Conservation (phyloP, 106 monocot genomes). For the Amphibolis antarctica region DNA sequence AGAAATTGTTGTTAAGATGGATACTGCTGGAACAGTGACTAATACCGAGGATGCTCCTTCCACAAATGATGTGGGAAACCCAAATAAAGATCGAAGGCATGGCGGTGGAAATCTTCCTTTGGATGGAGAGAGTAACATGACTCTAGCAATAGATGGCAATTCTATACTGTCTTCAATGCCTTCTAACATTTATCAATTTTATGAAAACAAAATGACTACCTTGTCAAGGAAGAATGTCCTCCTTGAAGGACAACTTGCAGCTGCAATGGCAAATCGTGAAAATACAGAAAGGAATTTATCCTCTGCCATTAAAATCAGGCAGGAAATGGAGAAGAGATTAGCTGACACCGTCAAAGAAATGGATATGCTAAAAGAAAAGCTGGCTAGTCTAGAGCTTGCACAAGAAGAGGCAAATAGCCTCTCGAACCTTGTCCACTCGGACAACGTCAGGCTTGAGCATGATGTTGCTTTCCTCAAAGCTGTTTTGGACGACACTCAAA, state of each 20-base stretch:
- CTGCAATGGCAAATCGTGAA: conserved; percentile 42
- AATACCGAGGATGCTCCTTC: conserved; percentile 10
- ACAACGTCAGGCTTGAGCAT: conserved; percentile 88
- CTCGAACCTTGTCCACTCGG: conserved; percentile 80
- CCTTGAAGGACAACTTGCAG: conserved; percentile 51
- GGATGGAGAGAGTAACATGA: conserved; percentile 10
- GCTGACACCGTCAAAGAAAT: conserved; percentile 54
- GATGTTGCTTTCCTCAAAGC: conserved; percentile 97
- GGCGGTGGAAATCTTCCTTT: background rate
- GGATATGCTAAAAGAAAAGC: conserved; percentile 72
- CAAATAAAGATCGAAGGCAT: conserved; percentile 19
- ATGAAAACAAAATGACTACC: conserved; percentile 50
- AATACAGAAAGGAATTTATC: conserved; percentile 54
- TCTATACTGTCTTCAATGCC: conserved; percentile 25
- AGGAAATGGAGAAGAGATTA: conserved; percentile 57
- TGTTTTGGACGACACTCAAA: conserved; percentile 84
- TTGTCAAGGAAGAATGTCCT: conserved; percentile 38
- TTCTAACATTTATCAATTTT: conserved; percentile 38
- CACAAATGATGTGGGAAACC: conserved; percentile 11
- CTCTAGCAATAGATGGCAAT: conserved; percentile 25
- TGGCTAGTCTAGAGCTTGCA: conserved; percentile 52
- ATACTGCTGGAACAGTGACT: conserved; percentile 21
- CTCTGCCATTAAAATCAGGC: conserved; percentile 29
- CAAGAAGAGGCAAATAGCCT: conserved; percentile 89
- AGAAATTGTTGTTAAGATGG: conserved; percentile 28